phyloP scores from a whole-genome alignment of 192 early-diverging fungal genomes.

The Lunasporangiospora selenospora region DNA sequence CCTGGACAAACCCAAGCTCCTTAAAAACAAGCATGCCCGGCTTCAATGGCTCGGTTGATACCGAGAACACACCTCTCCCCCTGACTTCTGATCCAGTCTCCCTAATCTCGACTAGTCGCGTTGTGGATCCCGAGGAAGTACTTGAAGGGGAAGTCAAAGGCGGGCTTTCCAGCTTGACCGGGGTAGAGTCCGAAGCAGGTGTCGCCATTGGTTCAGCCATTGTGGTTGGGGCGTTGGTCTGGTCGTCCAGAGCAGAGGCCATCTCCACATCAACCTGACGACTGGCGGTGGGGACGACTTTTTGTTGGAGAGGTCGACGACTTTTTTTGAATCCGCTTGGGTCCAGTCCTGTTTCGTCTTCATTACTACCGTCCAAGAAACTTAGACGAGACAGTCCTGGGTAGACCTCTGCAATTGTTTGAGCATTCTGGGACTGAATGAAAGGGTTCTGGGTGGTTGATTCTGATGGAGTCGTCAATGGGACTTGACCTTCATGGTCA shows the following conservation, averaged over 20 bases:
- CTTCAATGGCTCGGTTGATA: constrained; percentile 8
- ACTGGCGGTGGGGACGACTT: not conserved
- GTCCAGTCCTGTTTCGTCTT: not conserved
- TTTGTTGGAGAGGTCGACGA: constrained; percentile 14
- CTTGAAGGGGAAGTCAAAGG: constrained; percentile 19
- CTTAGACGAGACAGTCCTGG: constrained; percentile 34
- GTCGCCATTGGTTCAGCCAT: not conserved
- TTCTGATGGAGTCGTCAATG: not conserved
- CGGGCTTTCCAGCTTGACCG: no score
- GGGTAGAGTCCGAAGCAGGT: not conserved
- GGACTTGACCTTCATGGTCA: not conserved
- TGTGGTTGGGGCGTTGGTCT: no score
- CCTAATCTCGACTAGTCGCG: constrained; percentile 17
- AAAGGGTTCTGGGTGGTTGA: constrained; percentile 7
- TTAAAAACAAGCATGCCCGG: constrained; percentile 29
- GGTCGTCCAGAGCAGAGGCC: not conserved
- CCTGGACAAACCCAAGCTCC: constrained; percentile 42
- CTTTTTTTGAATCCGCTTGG: not conserved
- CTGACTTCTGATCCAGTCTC: constrained; percentile 12
- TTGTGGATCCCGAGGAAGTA: constrained; percentile 8
- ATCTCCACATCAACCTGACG: no score
- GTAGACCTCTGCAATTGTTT: constrained; percentile 35
- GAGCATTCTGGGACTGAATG: constrained; percentile 38
- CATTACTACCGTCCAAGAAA: constrained; percentile 29
- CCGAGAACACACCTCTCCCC: constrained; percentile 31